Evolutionary conservation across 179 eudicot species (phyloP).

Genomic region (Heliamphora pulchella): DNA sequence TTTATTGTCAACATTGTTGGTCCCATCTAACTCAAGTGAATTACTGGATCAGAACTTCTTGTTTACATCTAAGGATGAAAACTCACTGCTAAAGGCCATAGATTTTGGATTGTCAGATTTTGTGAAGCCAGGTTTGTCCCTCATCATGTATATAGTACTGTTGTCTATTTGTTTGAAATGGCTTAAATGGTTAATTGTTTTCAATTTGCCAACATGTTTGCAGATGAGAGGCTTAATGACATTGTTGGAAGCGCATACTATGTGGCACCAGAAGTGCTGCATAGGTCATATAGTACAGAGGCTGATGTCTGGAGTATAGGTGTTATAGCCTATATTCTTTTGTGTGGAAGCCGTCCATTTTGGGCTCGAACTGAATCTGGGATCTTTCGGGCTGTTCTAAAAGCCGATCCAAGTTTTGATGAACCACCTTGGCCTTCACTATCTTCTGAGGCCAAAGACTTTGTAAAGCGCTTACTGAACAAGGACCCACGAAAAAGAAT

Average conservation of each 20-base stretch:
- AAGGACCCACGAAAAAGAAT: conserved; percentile 85
- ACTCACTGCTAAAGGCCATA: conserved; percentile 68
- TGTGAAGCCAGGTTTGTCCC: conserved; percentile 73
- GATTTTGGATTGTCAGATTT: conserved; percentile 97
- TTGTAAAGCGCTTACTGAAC: conserved; percentile 68
- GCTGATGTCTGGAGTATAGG: conserved; percentile 96
- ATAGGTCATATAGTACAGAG: conserved; percentile 73
- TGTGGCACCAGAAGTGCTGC: conserved; percentile 94
- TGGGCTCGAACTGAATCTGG: conserved; percentile 98
- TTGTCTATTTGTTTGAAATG: not conserved
- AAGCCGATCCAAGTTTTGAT: conserved; percentile 75
- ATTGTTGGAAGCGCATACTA: conserved; percentile 92
- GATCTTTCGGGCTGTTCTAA: conserved; percentile 73
- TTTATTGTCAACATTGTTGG: not conserved
- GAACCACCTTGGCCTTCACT: conserved; percentile 83
- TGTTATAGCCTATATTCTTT: conserved; percentile 71
- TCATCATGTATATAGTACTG: not conserved
- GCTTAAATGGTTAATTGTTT: not conserved
- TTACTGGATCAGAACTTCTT: conserved; percentile 62
- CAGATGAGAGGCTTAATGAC: conserved; percentile 85
- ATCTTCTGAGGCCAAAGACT: conserved; percentile 70
- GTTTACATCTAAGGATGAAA: conserved; percentile 64
- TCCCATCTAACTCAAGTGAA: conserved; percentile 15
- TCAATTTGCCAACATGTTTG: conserved; percentile 15
- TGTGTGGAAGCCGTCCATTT: conserved; percentile 96